Percentiles rank a stretch among this genome's conserved stretches.
phyloP scores from a whole-genome alignment of 2,329 filamentous ascomycete genomes.

The Aspergillus persii region DNA sequence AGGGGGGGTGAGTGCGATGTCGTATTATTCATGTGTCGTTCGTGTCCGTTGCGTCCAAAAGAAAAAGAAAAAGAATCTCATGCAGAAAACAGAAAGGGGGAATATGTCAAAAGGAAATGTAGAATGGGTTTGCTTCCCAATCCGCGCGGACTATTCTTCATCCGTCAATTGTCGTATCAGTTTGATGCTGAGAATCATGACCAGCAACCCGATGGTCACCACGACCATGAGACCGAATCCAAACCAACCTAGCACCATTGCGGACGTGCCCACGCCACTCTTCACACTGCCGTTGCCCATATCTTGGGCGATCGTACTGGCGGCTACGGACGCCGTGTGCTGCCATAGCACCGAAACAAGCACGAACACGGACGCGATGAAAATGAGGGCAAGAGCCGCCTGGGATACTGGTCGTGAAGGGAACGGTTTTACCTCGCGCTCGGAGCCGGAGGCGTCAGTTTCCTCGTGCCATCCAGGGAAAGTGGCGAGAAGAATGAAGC shows the following conservation, averaged over 20 bases:
- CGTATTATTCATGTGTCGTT: conserved; percentile 19
- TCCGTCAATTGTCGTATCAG: conserved; percentile 64
- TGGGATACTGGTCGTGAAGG: conserved; percentile 90
- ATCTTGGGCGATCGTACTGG: conserved; percentile 88
- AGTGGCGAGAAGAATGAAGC: conserved; percentile 89
- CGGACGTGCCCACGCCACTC: conserved; percentile 85
- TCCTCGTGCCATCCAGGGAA: conserved; percentile 98
- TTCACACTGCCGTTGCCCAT: conserved; percentile 85
- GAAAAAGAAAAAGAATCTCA: neutral
- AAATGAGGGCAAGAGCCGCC: conserved; percentile 89
- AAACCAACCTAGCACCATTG: conserved; percentile 98
- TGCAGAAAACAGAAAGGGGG: conserved; percentile 3
- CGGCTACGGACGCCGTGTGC: conserved; percentile 93
- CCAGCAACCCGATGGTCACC: conserved; percentile 87
- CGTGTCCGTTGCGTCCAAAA: conserved; percentile 13
- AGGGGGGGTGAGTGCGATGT: neutral
- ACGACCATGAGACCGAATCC: conserved; percentile 90
- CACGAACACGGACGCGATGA: conserved; percentile 64
- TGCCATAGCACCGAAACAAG: conserved; percentile 61
- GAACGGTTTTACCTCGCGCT: conserved; percentile 90
- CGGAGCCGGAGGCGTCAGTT: conserved; percentile 73
- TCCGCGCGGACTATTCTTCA: conserved; percentile 27
- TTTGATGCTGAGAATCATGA: conserved; percentile 94
- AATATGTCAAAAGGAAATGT: conserved; percentile 6
- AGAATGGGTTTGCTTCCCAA: neutral